A percentile compares a stretch with the other conserved stretches of the same genome.
These are phyloP conservation scores for Aciculoconidium aculeatum DNA, from an alignment of 805 yeast genomes.

Conservation along the genomic window DNA sequence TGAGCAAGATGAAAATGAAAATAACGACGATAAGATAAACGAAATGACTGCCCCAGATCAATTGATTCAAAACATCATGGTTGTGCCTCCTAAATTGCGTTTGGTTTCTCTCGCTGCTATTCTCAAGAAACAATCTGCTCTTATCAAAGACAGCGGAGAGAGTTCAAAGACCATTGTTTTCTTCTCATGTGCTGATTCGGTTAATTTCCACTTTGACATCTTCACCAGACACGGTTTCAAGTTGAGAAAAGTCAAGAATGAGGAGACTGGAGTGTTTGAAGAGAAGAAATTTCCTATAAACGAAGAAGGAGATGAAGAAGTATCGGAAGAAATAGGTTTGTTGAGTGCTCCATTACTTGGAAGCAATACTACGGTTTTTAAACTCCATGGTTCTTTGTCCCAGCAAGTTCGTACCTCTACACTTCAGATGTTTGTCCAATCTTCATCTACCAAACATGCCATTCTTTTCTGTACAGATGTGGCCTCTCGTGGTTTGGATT, in stretches of 20 bases:
- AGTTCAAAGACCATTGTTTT: conserved; percentile 70
- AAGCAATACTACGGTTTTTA: conserved; percentile 41
- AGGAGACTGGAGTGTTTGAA: conserved; percentile 19
- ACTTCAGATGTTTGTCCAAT: conserved; percentile 52
- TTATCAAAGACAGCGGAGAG: conserved; percentile 10
- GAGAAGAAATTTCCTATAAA: conserved; percentile 9
- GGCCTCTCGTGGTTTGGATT: conserved; percentile 93
- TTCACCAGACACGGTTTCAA: conserved; percentile 56
- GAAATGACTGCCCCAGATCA: conserved; percentile 77
- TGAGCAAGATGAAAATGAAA: conserved; percentile 19
- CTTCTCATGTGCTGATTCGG: conserved; percentile 93
- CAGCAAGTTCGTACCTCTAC: conserved; percentile 83
- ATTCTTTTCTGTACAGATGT: conserved; percentile 94
- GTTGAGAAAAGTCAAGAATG: conserved; percentile 25
- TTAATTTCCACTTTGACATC: conserved; percentile 80
- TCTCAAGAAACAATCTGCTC: conserved; percentile 40
- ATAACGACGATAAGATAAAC: too few relatives aligned
- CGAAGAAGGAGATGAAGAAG: conserved; percentile 17
- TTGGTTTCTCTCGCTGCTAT: conserved; percentile 72
- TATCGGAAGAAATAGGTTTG: conserved; percentile 31
- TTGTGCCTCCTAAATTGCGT: conserved; percentile 89
- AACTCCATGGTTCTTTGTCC: conserved; percentile 85
- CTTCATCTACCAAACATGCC: conserved; percentile 41
- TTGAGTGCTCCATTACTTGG: conserved; percentile 50
- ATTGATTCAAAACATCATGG: conserved; percentile 68